A percentile compares a stretch with the other conserved stretches of the same genome.
Evolutionary conservation across 1,284 basidiomycete genomes (phyloP).

Genomic region (Sanghuangporus baumii): DNA sequence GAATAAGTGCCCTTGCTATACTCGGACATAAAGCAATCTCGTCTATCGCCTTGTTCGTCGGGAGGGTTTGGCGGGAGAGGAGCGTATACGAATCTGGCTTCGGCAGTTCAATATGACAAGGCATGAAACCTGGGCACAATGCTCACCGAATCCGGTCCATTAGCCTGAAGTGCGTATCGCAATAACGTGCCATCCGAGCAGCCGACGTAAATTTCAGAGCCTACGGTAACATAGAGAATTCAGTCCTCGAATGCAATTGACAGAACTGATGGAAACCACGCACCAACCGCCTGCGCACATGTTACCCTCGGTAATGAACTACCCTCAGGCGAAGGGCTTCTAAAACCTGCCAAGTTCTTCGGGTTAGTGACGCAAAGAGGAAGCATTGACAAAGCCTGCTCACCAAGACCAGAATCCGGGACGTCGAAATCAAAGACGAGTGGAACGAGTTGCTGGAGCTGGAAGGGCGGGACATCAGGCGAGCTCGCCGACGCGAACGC

Average conservation of each 20-base stretch:
- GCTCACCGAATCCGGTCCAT: constrained; percentile 46
- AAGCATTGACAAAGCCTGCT: background rate
- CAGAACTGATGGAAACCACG: background rate
- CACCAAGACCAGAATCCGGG: constrained; percentile 11
- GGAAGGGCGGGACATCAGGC: constrained; percentile 53
- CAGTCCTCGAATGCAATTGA: background rate
- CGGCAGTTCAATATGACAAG: background rate
- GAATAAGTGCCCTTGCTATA: constrained; percentile 62
- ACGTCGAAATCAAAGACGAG: constrained; percentile 31
- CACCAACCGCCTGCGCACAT: constrained; percentile 10
- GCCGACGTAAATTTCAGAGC: constrained; percentile 70
- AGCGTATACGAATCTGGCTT: constrained; percentile 62
- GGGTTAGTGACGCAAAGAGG: background rate
- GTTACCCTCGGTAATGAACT: constrained; percentile 10
- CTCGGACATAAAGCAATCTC: constrained; percentile 75
- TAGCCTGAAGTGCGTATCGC: constrained; percentile 57
- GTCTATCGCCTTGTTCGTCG: constrained; percentile 61
- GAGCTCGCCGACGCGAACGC: constrained; percentile 28
- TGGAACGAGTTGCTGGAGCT: constrained; percentile 47
- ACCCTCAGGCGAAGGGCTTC: background rate
- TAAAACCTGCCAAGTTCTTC: background rate
- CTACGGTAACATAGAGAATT: constrained; percentile 27
- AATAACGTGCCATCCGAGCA: constrained; percentile 69
- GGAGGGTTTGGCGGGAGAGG: constrained; percentile 59
- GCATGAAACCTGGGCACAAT: background rate